A percentile compares a stretch with the other conserved stretches of the same genome.
Conservation (phyloP, 306 rosid genomes). For the Luffa acutangula region DNA sequence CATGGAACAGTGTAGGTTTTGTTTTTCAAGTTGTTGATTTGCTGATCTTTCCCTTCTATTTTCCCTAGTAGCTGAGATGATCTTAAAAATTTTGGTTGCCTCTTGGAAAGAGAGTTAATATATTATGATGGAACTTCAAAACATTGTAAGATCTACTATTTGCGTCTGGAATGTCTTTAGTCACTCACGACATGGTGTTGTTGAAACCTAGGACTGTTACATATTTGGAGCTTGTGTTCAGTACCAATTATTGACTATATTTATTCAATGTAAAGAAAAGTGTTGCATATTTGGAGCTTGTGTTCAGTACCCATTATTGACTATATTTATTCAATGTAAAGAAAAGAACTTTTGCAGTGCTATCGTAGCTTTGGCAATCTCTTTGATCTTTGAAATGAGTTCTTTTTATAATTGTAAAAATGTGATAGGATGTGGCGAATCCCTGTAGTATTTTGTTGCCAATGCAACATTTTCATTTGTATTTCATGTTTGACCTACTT, state of each 20-base stretch:
- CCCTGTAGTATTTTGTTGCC: background rate
- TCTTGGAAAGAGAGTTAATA: background rate
- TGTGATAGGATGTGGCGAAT: background rate
- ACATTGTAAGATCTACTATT: background rate
- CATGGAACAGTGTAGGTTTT: constrained; percentile 72
- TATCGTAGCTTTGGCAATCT: background rate
- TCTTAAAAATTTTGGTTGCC: background rate
- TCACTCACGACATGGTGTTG: background rate
- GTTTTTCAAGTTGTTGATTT: background rate
- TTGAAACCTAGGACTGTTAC: background rate
- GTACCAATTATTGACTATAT: background rate
- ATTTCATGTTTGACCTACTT: background rate
- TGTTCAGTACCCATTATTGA: background rate
- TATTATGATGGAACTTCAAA: background rate
- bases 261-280: background rate
- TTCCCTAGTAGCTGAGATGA: background rate
- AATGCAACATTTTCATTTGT: background rate
- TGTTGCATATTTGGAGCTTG: background rate
- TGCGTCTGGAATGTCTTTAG: background rate
- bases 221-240: background rate
- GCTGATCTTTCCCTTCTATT: background rate
- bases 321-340: background rate
- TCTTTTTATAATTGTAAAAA: background rate
- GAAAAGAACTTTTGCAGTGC: background rate
- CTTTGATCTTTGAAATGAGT: background rate